These are phyloP conservation scores for Termitomyces sp. DNA, from an alignment of 768 basidiomycete genomes.

Conservation along the genomic window DNA sequence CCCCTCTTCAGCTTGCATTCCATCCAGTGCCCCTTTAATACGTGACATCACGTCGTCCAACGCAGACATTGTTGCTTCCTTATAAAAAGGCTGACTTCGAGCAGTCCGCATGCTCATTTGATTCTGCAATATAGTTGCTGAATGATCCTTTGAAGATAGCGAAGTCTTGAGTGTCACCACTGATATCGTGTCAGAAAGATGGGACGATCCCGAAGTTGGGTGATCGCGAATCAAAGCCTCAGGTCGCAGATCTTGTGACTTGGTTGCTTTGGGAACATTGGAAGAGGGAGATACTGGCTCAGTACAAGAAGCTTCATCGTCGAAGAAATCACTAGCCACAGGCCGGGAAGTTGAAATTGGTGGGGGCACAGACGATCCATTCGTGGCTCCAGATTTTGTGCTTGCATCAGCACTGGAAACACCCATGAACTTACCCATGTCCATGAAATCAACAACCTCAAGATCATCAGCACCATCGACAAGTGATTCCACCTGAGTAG, in stretches of 20 bases:
- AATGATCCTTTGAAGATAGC: constrained; percentile 16
- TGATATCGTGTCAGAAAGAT: not conserved
- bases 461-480: constrained; percentile 47
- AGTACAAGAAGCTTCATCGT: constrained; percentile 26
- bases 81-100: constrained; percentile 37
- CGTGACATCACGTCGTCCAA: constrained; percentile 81
- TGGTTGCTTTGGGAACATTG: constrained; percentile 30
- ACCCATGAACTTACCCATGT: constrained; percentile 66
- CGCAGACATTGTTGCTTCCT: constrained; percentile 60
- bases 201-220: not conserved
- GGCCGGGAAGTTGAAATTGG: constrained; percentile 37
- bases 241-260: not conserved
- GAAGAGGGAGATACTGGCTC: constrained; percentile 23
- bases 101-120: constrained; percentile 26
- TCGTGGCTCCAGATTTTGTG: constrained; percentile 15
- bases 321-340: constrained; percentile 70
- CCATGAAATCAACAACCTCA: constrained; percentile 78
- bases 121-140: constrained; percentile 18
- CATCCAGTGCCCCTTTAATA: constrained; percentile 74
- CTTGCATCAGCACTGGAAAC: constrained; percentile 21
- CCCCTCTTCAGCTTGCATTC: constrained; percentile 49
- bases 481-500: constrained; percentile 37
- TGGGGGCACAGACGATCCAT: constrained; percentile 4
- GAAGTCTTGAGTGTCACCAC: not conserved
- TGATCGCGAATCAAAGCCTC: constrained; percentile 1